Conservation (phyloP, 1,284 basidiomycete genomes). For the Rhizoctonia solani region DNA sequence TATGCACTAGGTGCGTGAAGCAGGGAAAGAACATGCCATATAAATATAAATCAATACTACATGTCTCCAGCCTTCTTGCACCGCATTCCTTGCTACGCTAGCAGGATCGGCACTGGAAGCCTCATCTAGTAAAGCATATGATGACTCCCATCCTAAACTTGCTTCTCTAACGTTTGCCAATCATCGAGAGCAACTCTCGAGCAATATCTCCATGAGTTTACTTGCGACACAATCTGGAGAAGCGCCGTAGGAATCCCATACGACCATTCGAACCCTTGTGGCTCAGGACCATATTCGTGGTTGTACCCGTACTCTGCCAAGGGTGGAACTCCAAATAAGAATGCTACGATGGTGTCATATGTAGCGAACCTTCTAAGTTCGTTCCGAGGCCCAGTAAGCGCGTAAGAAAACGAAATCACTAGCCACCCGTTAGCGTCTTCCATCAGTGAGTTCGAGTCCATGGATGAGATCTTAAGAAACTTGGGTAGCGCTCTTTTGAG, state of each 20-base stretch:
- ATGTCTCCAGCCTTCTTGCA: conserved; percentile 22
- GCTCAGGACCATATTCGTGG: neutral
- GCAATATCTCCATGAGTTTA: conserved; percentile 5
- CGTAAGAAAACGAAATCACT: neutral
- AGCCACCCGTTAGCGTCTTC: neutral
- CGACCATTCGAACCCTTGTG: neutral
- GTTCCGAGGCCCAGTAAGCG: neutral
- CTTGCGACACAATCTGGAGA: neutral
- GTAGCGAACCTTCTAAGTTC: conserved; percentile 15
- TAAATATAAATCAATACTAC: conserved; percentile 20
- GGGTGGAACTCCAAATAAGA: neutral
- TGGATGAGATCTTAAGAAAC: neutral
- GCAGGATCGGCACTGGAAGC: too few relatives aligned
- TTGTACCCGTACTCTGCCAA: conserved; percentile 6
- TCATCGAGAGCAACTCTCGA: neutral
- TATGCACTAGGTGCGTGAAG: too few relatives aligned
- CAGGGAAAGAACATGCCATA: neutral
- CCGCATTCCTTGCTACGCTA: neutral
- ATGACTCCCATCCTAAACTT: neutral
- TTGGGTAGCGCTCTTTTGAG: neutral
- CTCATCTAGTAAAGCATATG: too few relatives aligned
- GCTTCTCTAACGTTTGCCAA: neutral
- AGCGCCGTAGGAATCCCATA: conserved; percentile 7
- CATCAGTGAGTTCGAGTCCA: neutral
- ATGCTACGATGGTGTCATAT: neutral